Evolutionary conservation across 1,284 basidiomycete species (phyloP), one percentile per base, ranked within the genome.

Genomic region (Puccinia sorghi): DNA sequence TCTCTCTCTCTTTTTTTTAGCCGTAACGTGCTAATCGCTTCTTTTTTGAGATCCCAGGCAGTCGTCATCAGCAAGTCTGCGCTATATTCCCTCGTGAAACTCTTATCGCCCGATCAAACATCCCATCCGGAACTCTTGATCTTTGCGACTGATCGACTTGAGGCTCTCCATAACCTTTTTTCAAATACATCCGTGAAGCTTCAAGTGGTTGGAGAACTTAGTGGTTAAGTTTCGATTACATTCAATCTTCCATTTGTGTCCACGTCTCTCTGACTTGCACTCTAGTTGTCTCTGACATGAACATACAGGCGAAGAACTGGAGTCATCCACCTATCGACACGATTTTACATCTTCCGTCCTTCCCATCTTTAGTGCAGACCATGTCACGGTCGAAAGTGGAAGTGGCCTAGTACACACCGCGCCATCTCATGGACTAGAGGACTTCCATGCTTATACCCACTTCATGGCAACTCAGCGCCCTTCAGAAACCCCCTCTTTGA

Each of bases 351-450:
- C 27, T 82, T 87, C 22, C 69, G 43, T 87, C 90, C 66, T 83
- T 85, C 17, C 82, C 0, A 84, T 89, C 46, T 83, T 88, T 67
- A 75, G 84, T 13, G 86, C 87, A 0, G 80, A 83, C 22, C 92
- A 97, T 82, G 96, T 99, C 20, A 94, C 92, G 0, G 86, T 91
- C 0, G 88, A 90, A 22, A 92, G 94, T 13, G 96, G 97, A n/a
- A 98, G 96, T 0, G 96, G 96, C 48, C 88, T 98, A 0, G 97
- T 99, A 0, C 96, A 99, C 83, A 93, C 91, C 80, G 96, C 96
- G 0, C 95, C 96, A 6, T 94, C 93, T 0, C 97, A 99, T 82
- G 96, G 96, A 41, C 88, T 89, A 15, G 96, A 99, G 81, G 97
- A 99, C 84, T 93, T 92, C 85, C 88, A 87, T 0, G 79, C 82